Conservation (phyloP, 495 filamentous ascomycete genomes). For the Talaromyces adpressus region DNA sequence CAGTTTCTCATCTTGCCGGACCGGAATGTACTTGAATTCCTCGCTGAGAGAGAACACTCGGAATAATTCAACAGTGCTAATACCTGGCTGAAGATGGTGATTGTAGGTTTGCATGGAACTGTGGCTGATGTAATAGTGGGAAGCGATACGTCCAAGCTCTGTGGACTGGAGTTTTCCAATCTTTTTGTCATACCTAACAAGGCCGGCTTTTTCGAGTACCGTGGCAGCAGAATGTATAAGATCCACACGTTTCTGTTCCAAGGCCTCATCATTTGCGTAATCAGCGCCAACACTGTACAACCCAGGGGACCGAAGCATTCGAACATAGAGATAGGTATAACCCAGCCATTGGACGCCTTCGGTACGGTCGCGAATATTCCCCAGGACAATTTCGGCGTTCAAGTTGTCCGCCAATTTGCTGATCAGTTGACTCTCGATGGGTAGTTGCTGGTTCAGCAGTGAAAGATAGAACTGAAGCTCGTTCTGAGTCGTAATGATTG, state of each 20-base stretch:
- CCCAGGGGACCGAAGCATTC: constrained; percentile 93
- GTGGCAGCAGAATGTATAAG: constrained; percentile 89
- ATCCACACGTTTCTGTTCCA: constrained; percentile 96
- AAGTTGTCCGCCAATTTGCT: constrained; percentile 92
- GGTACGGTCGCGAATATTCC: constrained; percentile 86
- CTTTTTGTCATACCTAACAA: constrained; percentile 94
- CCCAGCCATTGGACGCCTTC: constrained; percentile 98
- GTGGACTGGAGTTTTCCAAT: constrained; percentile 83
- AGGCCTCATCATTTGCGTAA: constrained; percentile 82
- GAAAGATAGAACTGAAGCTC: constrained; percentile 98
- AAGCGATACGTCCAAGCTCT: constrained; percentile 90
- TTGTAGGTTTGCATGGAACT: constrained; percentile 96
- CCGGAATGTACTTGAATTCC: constrained; percentile 98
- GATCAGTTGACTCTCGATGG: constrained; percentile 93
- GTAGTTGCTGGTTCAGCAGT: constrained; percentile 91
- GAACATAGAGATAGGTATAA: constrained; percentile 96
- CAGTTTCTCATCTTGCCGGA: constrained; percentile 94
- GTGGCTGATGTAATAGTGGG: constrained; percentile 97
- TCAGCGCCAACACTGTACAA: constrained; percentile 94
- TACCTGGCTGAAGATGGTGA: constrained; percentile 85
- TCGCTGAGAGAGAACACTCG: constrained; percentile 95
- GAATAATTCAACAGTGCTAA: constrained; percentile 91
- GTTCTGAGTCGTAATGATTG: constrained; percentile 91
- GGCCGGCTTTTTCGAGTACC: constrained; percentile 77
- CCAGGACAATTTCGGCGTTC: constrained; percentile 94